These are phyloP conservation scores for Alternaria ethzedia DNA, from an alignment of 2,329 filamentous ascomycete species.

Conservation along the genomic window DNA sequence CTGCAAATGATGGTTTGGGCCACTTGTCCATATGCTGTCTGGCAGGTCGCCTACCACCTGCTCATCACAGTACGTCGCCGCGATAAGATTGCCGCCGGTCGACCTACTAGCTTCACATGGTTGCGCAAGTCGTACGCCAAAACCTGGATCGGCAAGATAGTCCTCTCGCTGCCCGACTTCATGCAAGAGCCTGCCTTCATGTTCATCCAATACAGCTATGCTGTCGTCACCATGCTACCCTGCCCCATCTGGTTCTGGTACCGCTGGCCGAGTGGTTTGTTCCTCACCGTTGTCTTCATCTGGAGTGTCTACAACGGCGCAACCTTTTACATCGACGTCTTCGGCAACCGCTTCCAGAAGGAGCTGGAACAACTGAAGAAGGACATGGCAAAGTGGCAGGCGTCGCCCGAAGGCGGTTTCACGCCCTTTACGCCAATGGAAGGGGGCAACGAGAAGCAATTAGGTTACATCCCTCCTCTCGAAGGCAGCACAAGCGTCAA, in stretches of 20 bases:
- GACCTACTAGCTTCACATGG: constrained; percentile 98
- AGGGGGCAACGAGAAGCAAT: constrained; percentile 26
- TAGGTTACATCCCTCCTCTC: constrained; percentile 39
- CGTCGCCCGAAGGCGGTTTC: constrained; percentile 35
- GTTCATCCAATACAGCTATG: constrained; percentile 92
- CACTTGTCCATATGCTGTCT: constrained; percentile 87
- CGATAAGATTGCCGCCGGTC: constrained; percentile 93
- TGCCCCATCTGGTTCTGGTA: constrained; percentile 96
- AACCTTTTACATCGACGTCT: constrained; percentile 98
- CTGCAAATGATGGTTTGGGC: constrained; percentile 92
- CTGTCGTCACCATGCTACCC: constrained; percentile 89
- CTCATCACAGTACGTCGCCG: constrained; percentile 93
- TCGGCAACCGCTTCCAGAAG: constrained; percentile 95
- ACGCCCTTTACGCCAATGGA: constrained; percentile 34
- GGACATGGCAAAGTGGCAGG: constrained; percentile 89
- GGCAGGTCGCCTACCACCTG: constrained; percentile 93
- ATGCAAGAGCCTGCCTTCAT: constrained; percentile 93
- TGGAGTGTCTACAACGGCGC: constrained; percentile 98
- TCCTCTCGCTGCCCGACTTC: constrained; percentile 74
- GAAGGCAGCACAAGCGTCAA: constrained; percentile 36
- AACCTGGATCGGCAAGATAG: constrained; percentile 84
- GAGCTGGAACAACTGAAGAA: constrained; percentile 88
- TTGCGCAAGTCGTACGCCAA: constrained; percentile 89
- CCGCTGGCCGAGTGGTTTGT: constrained; percentile 76
- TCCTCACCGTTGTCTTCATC: constrained; percentile 81